Conservation (phyloP, 2,329 filamentous ascomycete species). For the Fusarium proliferatum region DNA sequence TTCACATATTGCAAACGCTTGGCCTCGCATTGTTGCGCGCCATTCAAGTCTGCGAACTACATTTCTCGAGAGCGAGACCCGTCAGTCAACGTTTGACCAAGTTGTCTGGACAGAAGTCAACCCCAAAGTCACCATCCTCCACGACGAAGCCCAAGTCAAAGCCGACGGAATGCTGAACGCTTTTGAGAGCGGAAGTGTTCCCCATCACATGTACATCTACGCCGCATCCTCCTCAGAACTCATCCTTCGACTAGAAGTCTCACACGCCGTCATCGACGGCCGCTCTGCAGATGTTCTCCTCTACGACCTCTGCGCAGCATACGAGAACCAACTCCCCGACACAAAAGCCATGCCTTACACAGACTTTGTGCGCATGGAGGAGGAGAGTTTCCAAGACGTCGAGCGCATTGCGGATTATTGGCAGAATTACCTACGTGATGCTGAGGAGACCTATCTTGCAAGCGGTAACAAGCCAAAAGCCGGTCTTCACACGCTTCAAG, state of each 20-base stretch:
- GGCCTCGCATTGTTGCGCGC: not conserved
- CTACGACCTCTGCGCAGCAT: slow-evolving; percentile 1
- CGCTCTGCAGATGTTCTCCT: slow-evolving; percentile 14
- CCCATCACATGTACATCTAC: slow-evolving; percentile 1
- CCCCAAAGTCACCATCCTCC: not conserved
- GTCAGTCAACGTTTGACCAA: not conserved
- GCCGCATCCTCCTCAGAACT: not conserved
- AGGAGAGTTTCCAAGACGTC: not conserved
- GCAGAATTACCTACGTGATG: not conserved
- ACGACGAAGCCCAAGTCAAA: not conserved
- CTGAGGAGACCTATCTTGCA: not conserved
- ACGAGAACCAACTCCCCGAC: not conserved
- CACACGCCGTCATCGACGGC: slow-evolving; percentile 10
- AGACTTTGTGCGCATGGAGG: not conserved
- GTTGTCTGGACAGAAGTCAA: not conserved
- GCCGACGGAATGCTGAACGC: not conserved
- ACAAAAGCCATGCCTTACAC: slow-evolving; percentile 1
- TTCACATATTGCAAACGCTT: not conserved
- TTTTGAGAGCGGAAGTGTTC: not conserved
- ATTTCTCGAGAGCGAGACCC: not conserved
- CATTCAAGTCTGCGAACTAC: not conserved
- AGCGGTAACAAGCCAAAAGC: not conserved
- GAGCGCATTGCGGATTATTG: not conserved
- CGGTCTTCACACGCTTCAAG: not conserved
- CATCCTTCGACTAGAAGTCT: not conserved